Conservation (phyloP, 768 basidiomycete species). For the Royoungia palumana region DNA sequence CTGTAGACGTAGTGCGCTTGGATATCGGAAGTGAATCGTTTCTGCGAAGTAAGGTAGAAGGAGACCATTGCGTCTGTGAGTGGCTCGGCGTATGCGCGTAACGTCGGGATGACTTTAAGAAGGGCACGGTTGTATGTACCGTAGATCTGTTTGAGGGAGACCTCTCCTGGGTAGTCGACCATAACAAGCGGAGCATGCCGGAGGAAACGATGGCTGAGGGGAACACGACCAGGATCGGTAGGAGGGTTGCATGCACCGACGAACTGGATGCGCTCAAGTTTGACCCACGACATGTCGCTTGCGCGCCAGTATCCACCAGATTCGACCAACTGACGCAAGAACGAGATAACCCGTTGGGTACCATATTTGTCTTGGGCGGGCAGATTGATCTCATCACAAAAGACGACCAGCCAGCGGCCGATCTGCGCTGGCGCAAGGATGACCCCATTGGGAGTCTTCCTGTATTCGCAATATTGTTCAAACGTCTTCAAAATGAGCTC, state of each 20-base stretch:
- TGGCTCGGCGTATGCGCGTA: constrained; percentile 89
- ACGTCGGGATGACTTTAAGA: constrained; percentile 91
- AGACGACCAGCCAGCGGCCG: constrained; percentile 98
- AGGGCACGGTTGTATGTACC: constrained; percentile 96
- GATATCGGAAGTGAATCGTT: constrained; percentile 91
- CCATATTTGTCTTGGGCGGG: constrained; percentile 98
- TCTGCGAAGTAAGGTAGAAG: constrained; percentile 93
- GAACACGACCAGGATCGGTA: constrained; percentile 98
- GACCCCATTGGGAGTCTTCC: constrained; percentile 98
- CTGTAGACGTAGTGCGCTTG: constrained; percentile 99
- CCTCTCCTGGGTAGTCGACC: constrained; percentile 98
- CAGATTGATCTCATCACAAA: constrained; percentile 99
- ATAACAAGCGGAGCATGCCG: constrained; percentile 96
- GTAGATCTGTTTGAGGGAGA: constrained; percentile 97
- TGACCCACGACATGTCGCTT: constrained; percentile 95
- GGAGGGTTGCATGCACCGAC: constrained; percentile 99
- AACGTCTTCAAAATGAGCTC: constrained; percentile 99
- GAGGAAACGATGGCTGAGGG: constrained; percentile 94
- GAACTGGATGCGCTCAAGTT: constrained; percentile 97
- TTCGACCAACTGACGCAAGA: constrained; percentile 95
- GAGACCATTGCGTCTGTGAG: constrained; percentile 97
- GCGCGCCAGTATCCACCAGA: constrained; percentile 93
- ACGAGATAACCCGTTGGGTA: constrained; percentile 97
- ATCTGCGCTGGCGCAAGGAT: constrained; percentile 92
- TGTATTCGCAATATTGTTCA: constrained; percentile 98